Evolutionary conservation across 768 basidiomycete species (phyloP), one percentile per base, ranked within the genome.

Genomic region (Mycena rebaudengoi): DNA sequence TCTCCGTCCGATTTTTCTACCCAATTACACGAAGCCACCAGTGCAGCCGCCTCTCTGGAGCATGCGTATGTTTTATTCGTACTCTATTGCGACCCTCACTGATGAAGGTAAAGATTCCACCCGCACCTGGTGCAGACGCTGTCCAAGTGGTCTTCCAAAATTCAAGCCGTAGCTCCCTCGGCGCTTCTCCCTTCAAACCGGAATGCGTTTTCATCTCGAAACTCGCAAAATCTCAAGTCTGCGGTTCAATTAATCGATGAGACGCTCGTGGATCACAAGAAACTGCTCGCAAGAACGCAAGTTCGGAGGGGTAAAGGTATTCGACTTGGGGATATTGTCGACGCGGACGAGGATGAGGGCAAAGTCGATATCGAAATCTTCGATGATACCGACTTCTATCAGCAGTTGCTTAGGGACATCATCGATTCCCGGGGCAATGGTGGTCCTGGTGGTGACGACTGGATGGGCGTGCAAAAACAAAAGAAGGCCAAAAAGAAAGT

Each of bases 91-190:
- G 43, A 56, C 30, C 52, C 25, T 32, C 54, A 18, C 60, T 37
- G 55, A 65, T 43, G 65, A 41, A 26, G 55, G 14, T 12, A 61
- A 82, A 62, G 84, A 52, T 84, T 91, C 49, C 95, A 96, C 73
- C 85, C 89, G 3, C 82, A 91, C 64, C 82, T 91, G 13, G 74
- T 95, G 41, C 87, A 89, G 62, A 96, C 93, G 2, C 83, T 99
- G 25, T 81, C 85, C 37, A 99, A 99, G 76, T 99, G 98, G 98
- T 98, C 95, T 11, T 83, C 90, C 25, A 99, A 99, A 80, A 92
- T 99, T 37, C 93, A 96, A 71, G 93, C 96, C 1, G 96, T 98
- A 6, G 87, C 95, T 2, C 90, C 95, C 12, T 88, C 90, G 7
- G 89, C 84, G 40, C 86, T 93, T 13, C 81, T 89, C 6, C 88